Evolutionary conservation across 768 basidiomycete genomes (phyloP).

Genomic region (Kwoniella bestiolae): DNA sequence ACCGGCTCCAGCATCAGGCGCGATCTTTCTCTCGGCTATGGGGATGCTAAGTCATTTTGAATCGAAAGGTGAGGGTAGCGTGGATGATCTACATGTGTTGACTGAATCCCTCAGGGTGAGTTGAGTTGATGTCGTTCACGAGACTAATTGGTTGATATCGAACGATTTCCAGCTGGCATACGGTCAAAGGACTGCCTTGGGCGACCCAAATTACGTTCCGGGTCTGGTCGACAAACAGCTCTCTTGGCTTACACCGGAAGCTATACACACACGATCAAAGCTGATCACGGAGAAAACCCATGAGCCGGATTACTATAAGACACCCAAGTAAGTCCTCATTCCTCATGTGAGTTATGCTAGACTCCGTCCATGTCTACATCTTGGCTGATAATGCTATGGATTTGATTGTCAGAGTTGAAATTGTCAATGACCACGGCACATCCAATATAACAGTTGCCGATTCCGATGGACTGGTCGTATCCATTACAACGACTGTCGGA

Average conservation of each 20-base stretch:
- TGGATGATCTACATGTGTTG: slow-evolving; percentile 72
- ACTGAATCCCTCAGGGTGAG: slow-evolving; percentile 75
- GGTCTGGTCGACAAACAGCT: slow-evolving; percentile 32
- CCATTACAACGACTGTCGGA: slow-evolving; percentile 49
- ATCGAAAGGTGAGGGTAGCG: slow-evolving; percentile 56
- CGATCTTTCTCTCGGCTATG: slow-evolving; percentile 83
- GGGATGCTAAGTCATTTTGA: slow-evolving; percentile 75
- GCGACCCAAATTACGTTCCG: slow-evolving; percentile 45
- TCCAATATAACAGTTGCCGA: slow-evolving; percentile 51
- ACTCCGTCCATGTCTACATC: no score
- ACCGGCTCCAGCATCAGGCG: slow-evolving; percentile 77
- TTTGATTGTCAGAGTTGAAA: slow-evolving; percentile 29
- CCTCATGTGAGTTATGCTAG: no score
- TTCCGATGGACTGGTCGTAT: slow-evolving; percentile 40
- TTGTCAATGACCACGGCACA: slow-evolving; percentile 44
- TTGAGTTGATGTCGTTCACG: no score
- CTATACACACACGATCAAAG: slow-evolving; percentile 17
- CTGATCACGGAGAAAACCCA: slow-evolving; percentile 42
- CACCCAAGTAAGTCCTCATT: slow-evolving; percentile 29
- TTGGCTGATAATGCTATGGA: no score
- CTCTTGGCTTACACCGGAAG: slow-evolving; percentile 31
- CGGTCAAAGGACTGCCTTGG: slow-evolving; percentile 46
- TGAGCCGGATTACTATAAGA: slow-evolving; percentile 43
- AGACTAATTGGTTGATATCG: no score
- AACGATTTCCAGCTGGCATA: slow-evolving; percentile 53